Conservation (phyloP, 2,329 filamentous ascomycete species). For the Chrysosporium queenslandicum region DNA sequence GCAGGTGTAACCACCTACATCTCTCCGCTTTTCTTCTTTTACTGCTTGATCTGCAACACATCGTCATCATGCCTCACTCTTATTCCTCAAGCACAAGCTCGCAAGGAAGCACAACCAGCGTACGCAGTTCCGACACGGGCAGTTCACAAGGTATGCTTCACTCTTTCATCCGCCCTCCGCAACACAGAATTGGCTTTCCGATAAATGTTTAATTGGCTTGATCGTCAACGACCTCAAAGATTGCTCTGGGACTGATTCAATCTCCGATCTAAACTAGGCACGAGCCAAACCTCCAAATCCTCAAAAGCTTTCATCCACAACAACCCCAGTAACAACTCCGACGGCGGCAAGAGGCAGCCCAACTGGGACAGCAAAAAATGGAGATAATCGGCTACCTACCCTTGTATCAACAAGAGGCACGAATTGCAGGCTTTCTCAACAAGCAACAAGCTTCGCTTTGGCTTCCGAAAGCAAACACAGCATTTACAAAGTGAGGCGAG, state of each 20-base stretch:
- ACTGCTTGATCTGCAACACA: not conserved
- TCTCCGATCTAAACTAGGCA: slow-evolving; percentile 1
- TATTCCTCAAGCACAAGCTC: slow-evolving; percentile 14
- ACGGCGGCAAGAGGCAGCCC: slow-evolving; percentile 9
- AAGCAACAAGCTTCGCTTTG: not conserved
- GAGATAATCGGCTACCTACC: slow-evolving; percentile 11
- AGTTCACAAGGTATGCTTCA: slow-evolving; percentile 13
- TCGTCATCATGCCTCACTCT: slow-evolving; percentile 17
- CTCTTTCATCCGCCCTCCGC: not conserved
- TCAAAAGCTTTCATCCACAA: slow-evolving; percentile 12
- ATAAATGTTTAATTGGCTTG: too few relatives aligned
- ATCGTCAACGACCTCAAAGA: not conserved
- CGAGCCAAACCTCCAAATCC: slow-evolving; percentile 9
- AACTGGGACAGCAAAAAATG: slow-evolving; percentile 7
- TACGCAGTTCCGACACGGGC: not conserved
- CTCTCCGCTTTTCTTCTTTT: not conserved
- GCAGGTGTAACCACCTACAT: slow-evolving; percentile 4
- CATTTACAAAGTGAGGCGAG: not conserved
- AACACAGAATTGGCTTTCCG: too few relatives aligned
- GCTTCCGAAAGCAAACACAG: not conserved
- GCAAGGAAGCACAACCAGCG: slow-evolving; percentile 2
- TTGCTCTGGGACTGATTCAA: slow-evolving; percentile 4
- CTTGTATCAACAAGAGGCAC: not conserved
- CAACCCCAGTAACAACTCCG: slow-evolving; percentile 10
- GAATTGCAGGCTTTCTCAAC: not conserved